phyloP scores from a whole-genome alignment of 148 eudicot species.

The Diospyros lotus region DNA sequence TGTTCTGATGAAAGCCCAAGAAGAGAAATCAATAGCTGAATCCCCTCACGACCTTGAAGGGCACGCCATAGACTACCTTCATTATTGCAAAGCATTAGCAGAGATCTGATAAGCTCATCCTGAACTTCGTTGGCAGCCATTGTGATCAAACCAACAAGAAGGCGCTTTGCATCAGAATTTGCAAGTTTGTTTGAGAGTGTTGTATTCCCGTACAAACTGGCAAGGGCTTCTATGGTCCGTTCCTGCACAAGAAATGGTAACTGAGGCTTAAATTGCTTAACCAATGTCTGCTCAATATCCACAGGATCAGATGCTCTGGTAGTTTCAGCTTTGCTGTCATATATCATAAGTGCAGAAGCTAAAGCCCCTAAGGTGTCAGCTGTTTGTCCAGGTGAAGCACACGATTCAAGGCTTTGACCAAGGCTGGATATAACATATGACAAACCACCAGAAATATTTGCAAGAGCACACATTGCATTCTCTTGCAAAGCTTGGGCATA shows the following conservation, averaged over 20 bases:
- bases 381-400: constrained; percentile 78
- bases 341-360: constrained; percentile 98
- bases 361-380: constrained; percentile 97
- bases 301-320: constrained; percentile 70
- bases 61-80: constrained; percentile 90
- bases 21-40: constrained; percentile 93
- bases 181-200: constrained; percentile 75
- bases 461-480: constrained; percentile 99
- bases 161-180: constrained; percentile 84
- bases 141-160: constrained; percentile 94
- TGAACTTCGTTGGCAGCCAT: constrained; percentile 92
- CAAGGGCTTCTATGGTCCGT: constrained; percentile 96
- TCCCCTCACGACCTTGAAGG: constrained; percentile 97
- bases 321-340: constrained; percentile 75
- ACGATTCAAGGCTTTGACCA: constrained; percentile 96
- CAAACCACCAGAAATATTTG: constrained; percentile 96
- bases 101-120: constrained; percentile 82
- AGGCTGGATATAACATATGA: constrained; percentile 95
- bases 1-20: constrained; percentile 99
- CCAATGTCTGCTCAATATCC: constrained; percentile 74
- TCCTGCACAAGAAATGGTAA: constrained; percentile 82
- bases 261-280: constrained; percentile 75
- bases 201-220: constrained; percentile 87
- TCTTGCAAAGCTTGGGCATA: constrained; percentile 97
- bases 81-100: constrained; percentile 69